Percentiles rank a stretch among this genome's conserved stretches.
Evolutionary conservation across 164 flowering plant species (phyloP).

Genomic region (Euptelea pleiosperma): DNA sequence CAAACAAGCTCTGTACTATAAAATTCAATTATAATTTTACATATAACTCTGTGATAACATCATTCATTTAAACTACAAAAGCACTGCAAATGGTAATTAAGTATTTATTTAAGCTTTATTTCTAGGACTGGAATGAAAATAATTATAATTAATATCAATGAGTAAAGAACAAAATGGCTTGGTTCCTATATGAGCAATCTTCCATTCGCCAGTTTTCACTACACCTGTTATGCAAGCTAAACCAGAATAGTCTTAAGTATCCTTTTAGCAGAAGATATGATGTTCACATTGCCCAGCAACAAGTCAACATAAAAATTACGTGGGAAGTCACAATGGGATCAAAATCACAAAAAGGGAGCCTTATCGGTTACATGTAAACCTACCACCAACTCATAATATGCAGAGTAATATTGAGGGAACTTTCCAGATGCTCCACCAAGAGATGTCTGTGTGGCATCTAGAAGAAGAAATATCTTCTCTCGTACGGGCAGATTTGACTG

Average conservation of each 20-base stretch:
- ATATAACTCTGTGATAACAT: too few species aligned
- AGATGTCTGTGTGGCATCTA: constrained; percentile 95
- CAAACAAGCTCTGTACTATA: too few species aligned
- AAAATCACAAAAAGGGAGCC: neutral
- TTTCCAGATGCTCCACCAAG: constrained; percentile 92
- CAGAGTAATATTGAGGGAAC: constrained; percentile 86
- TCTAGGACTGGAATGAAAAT: too few species aligned
- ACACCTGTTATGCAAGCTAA: neutral
- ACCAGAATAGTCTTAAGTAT: neutral
- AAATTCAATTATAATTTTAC: too few species aligned
- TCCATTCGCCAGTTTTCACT: too few species aligned
- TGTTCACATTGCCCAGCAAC: neutral
- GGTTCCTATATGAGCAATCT: too few species aligned
- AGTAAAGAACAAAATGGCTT: too few species aligned
- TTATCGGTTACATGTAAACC: constrained; percentile 24
- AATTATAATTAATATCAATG: too few species aligned
- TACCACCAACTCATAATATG: constrained; percentile 95
- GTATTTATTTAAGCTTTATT: too few species aligned
- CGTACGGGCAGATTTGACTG: constrained; percentile 83
- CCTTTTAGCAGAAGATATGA: neutral
- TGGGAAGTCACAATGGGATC: neutral
- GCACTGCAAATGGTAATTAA: too few species aligned
- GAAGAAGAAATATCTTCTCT: constrained; percentile 86
- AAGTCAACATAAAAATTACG: too few species aligned
- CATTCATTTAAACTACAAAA: too few species aligned